phyloP scores from a whole-genome alignment of 495 filamentous ascomycete genomes.

The Hyaloscypha finlandica region DNA sequence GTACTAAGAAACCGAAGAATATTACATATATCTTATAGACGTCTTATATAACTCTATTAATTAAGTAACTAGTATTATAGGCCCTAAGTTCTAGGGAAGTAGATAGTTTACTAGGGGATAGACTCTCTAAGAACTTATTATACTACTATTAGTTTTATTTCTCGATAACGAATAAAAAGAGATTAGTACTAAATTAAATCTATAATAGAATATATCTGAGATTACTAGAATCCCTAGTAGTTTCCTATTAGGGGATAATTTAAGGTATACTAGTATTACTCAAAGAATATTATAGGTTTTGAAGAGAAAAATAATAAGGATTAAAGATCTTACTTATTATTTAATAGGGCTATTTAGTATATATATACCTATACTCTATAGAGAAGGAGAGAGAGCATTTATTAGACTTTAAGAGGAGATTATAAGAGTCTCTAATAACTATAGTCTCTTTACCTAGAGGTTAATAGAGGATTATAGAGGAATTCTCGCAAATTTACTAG shows the following conservation, averaged over 20 bases:
- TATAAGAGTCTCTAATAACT: slow-evolving; percentile 27
- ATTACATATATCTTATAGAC: slow-evolving; percentile 17
- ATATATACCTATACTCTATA: slow-evolving; percentile 36
- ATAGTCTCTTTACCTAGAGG: slow-evolving; percentile 31
- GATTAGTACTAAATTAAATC: slow-evolving; percentile 8
- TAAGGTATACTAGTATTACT: slow-evolving; percentile 15
- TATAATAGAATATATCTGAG: slow-evolving; percentile 4
- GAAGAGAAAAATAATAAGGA: slow-evolving; percentile 29
- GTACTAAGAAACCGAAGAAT: slow-evolving; percentile 28
- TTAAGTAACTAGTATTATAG: neutral
- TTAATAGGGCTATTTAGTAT: slow-evolving; percentile 36
- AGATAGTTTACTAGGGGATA: slow-evolving; percentile 41
- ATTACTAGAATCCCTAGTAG: slow-evolving; percentile 17
- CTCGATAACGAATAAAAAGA: slow-evolving; percentile 9
- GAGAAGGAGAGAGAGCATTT: slow-evolving; percentile 25
- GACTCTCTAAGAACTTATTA: slow-evolving; percentile 45
- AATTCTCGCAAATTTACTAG: slow-evolving; percentile 17
- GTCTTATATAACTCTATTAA: neutral
- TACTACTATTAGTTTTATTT: slow-evolving; percentile 34
- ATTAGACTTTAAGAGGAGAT: slow-evolving; percentile 26
- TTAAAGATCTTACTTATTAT: slow-evolving; percentile 36
- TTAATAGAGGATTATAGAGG: slow-evolving; percentile 13
- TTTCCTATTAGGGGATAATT: slow-evolving; percentile 17
- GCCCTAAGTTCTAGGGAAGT: neutral
- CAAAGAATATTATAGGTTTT: slow-evolving; percentile 18